phyloP scores from a whole-genome alignment of 2,329 filamentous ascomycete species.

The Monosporascus sp. region DNA sequence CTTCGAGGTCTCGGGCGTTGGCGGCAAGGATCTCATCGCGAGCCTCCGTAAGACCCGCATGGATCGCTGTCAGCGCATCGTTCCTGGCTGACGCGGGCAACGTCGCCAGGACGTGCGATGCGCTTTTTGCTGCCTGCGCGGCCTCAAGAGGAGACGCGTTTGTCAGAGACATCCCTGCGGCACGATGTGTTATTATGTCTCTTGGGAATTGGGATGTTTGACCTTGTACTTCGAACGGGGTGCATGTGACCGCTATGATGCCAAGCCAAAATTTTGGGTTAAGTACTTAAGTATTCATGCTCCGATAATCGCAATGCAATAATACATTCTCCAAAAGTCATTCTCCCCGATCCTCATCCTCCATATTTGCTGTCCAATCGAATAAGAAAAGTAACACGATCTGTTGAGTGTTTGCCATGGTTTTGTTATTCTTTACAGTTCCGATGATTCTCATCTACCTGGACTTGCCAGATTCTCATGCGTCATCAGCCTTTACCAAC shows the following conservation, averaged over 20 bases:
- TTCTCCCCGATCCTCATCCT: too few relatives aligned
- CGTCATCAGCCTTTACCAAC: too few relatives aligned
- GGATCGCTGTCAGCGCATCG: constrained; percentile 76
- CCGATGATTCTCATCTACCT: neutral
- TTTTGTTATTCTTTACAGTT: neutral
- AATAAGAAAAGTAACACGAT: neutral
- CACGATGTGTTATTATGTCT: neutral
- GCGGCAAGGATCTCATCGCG: constrained; percentile 77
- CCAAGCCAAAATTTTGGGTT: neutral
- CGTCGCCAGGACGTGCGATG: constrained; percentile 78
- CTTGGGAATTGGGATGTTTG: neutral
- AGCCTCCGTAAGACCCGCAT: constrained; percentile 66
- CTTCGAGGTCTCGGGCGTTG: constrained; percentile 76
- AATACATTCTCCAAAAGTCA: too few relatives aligned
- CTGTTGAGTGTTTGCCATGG: neutral
- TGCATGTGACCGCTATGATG: neutral
- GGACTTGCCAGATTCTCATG: too few relatives aligned
- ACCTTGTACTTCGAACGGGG: too few relatives aligned
- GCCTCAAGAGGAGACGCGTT: constrained; percentile 75
- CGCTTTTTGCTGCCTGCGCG: constrained; percentile 71
- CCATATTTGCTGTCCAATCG: neutral
- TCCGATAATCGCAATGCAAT: neutral
- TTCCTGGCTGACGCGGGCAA: constrained; percentile 75
- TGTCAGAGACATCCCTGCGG: constrained; percentile 72
- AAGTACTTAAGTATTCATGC: neutral